phyloP scores from a whole-genome alignment of 768 basidiomycete genomes.

The Roridomyces roridus region DNA sequence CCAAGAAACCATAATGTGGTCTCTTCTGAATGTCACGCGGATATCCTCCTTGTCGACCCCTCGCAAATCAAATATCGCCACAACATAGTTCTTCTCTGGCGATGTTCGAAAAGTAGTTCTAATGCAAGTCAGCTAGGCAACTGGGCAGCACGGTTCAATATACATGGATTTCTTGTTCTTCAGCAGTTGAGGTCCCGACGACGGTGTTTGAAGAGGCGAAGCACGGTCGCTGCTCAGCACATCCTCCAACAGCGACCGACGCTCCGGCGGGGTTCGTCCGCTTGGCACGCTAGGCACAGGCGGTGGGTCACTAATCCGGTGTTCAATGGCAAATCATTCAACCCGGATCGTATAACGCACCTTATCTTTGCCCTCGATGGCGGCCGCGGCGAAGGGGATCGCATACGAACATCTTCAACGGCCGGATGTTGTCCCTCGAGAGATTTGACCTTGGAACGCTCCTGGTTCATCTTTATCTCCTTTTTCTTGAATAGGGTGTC shows the following conservation, averaged over 20 bases:
- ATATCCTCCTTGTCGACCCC: constrained; percentile 58
- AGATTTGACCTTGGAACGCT: constrained; percentile 54
- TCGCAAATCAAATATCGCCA: constrained; percentile 56
- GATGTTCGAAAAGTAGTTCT: constrained; percentile 54
- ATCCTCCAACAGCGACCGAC: constrained; percentile 21
- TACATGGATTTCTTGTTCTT: constrained; percentile 52
- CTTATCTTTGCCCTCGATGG: constrained; percentile 18
- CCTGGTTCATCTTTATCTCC: constrained; percentile 45
- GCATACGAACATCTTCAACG: not conserved
- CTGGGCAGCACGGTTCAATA: constrained; percentile 16
- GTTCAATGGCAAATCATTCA: too few relatives aligned
- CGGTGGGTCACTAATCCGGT: too few relatives aligned
- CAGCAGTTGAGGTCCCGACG: constrained; percentile 32
- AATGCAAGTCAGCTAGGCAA: constrained; percentile 18
- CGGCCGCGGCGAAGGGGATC: constrained; percentile 20
- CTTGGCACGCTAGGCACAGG: constrained; percentile 5
- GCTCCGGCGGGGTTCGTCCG: constrained; percentile 10
- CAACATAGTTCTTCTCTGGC: constrained; percentile 52
- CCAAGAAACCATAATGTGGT: constrained; percentile 54
- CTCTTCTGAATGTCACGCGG: constrained; percentile 54
- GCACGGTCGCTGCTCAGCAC: constrained; percentile 16
- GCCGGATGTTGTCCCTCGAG: constrained; percentile 35
- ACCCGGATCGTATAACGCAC: not conserved
- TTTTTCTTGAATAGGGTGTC: constrained; percentile 47
- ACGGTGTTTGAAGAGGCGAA: constrained; percentile 15